These are phyloP conservation scores for Aspergillus sp. DNA, from an alignment of 2,329 filamentous ascomycete genomes.

Conservation along the genomic window DNA sequence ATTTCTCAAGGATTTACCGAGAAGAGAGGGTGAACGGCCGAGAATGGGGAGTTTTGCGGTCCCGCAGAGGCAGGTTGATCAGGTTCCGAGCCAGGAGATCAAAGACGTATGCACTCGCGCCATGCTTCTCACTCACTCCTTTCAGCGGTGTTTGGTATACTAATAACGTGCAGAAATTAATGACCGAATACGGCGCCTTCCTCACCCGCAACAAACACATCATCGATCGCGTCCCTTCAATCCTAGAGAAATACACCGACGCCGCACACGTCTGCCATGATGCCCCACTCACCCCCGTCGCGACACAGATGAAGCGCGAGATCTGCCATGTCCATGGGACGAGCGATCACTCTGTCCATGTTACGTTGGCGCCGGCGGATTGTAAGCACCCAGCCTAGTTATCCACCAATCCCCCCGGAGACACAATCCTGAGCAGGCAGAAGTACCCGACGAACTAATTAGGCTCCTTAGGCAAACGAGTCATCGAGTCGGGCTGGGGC, in stretches of 20 bases:
- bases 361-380: conserved; percentile 78
- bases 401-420: not conserved
- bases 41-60: conserved; percentile 33
- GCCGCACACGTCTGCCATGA: conserved; percentile 33
- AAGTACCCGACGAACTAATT: not conserved
- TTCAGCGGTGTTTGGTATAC: not conserved
- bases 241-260: conserved; percentile 30
- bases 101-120: conserved; percentile 22
- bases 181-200: conserved; percentile 27
- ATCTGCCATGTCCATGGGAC: conserved; percentile 78
- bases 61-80: conserved; percentile 37
- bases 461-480: conserved; percentile 61
- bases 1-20: conserved; percentile 12
- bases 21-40: conserved; percentile 25
- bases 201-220: conserved; percentile 33
- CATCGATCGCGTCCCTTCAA: conserved; percentile 31
- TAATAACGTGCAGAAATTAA: conserved; percentile 28
- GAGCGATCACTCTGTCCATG: conserved; percentile 72
- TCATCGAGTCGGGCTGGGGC: conserved; percentile 78
- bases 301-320: conserved; percentile 62
- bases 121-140: too few species aligned
- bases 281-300: conserved; percentile 24
- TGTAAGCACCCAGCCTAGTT: conserved; percentile 47
- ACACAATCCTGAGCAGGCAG: too few species aligned
- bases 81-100: conserved; percentile 28